These are phyloP conservation scores for Helenozyma rhizophorensis DNA, from an alignment of 805 yeast genomes.

Conservation along the genomic window DNA sequence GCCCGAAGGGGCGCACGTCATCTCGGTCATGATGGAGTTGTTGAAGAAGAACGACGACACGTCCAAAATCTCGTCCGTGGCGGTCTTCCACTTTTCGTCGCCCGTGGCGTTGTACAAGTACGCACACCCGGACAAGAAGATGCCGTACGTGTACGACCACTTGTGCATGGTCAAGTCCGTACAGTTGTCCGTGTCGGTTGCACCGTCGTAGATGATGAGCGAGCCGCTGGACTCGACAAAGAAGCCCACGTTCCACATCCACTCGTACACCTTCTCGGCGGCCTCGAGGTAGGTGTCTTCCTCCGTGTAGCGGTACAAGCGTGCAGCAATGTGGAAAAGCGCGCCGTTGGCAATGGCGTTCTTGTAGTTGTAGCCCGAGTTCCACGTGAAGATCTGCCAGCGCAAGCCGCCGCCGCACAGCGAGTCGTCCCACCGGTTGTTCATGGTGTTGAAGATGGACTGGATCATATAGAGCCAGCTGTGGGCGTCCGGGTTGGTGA, in stretches of 20 bases:
- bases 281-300: conserved; percentile 37
- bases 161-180: conserved; percentile 43
- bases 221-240: conserved; percentile 15
- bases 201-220: conserved; percentile 54
- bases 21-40: conserved; percentile 54
- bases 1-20: conserved; percentile 49
- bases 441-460: conserved; percentile 43
- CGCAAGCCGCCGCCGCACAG: conserved; percentile 41
- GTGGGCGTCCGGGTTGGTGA: conserved; percentile 26
- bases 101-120: conserved; percentile 61
- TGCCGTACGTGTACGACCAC: conserved; percentile 73
- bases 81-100: conserved; percentile 38
- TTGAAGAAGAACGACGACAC: conserved; percentile 38
- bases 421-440: conserved; percentile 38
- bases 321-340: conserved; percentile 41
- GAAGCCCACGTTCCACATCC: conserved; percentile 35
- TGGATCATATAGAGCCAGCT: conserved; percentile 40
- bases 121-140: conserved; percentile 64
- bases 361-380: conserved; percentile 43
- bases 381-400: conserved; percentile 49
- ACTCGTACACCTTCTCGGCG: conserved; percentile 42
- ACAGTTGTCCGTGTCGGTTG: conserved; percentile 41
- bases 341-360: conserved; percentile 44
- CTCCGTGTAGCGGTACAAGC: conserved; percentile 40
- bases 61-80: conserved; percentile 32